Conservation (phyloP, 768 basidiomycete genomes). For the Amanita phalloides region DNA sequence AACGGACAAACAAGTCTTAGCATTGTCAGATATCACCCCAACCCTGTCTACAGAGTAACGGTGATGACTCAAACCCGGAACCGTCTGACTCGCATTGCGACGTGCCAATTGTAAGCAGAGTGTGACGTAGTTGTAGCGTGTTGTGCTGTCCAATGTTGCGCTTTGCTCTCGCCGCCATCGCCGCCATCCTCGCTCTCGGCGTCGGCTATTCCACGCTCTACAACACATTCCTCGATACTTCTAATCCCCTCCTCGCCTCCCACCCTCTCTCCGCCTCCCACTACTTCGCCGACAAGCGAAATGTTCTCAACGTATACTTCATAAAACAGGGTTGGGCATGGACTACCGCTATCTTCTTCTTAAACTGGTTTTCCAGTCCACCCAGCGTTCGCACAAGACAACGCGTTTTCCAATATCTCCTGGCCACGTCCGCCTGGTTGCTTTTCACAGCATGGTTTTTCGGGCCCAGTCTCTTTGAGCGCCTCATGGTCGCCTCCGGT, state of each 20-base stretch:
- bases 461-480: constrained; percentile 66
- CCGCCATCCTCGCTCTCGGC: constrained; percentile 42
- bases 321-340: constrained; percentile 91
- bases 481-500: constrained; percentile 54
- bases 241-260: constrained; percentile 61
- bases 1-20: too few species aligned
- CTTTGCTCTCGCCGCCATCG: constrained; percentile 27
- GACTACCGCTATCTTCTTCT: constrained; percentile 62
- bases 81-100: not conserved
- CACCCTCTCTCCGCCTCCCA: constrained; percentile 53
- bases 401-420: constrained; percentile 41
- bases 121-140: too few species aligned
- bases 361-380: constrained; percentile 49
- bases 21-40: too few species aligned
- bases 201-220: constrained; percentile 56
- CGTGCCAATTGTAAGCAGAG: too few species aligned
- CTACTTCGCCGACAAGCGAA: constrained; percentile 76
- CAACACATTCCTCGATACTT: constrained; percentile 76
- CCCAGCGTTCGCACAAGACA: constrained; percentile 24
- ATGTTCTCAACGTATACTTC: constrained; percentile 74
- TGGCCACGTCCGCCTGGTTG: constrained; percentile 60
- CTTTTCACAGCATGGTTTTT: constrained; percentile 83
- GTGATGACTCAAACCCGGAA: not conserved
- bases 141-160: not conserved
- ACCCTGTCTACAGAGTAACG: too few species aligned